Base-by-base conservation (phyloP, 2,329 filamentous ascomycete genomes). In the Colletotrichum lentis region DNA sequence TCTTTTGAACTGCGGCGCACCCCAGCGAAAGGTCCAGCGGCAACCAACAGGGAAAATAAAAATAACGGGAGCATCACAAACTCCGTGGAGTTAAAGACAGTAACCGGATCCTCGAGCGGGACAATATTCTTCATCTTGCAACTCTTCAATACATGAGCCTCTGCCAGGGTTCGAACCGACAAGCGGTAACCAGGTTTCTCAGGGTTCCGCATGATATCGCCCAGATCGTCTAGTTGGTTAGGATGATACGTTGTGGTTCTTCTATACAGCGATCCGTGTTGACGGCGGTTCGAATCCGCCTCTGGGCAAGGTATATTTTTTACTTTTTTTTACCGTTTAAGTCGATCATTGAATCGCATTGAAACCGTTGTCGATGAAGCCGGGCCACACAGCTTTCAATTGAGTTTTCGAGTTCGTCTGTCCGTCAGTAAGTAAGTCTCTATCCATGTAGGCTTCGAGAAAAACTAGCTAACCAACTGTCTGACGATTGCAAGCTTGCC, bases 201-300 rank as follows among this genome's bases (percentile, higher is more conserved):
- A 49, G 27, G 18, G n/a, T 20, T 47, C 18, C 35, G 12, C 12
- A 12, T 11, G 2, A 49, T 39, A 16, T 56, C 52, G 66, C 66
- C 62, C 66, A 69, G 66, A 69, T 66, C 62, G 62, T 69, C 66
- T 69, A 69, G 66, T 69, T 69, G 62, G 62, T 69, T 69, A 69
- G 66, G 62, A 69, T 69, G 66, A 66, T 66, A 69, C 66, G 62
- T 69, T 69, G 66, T 69, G 66, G 66, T 69, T 53, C 57, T 35
- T 46, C 64, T 60, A 60, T 64, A 43, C 66, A 65, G 66, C 62
- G 43, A 44, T 65, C 66, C 66, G 66, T 69, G 66, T 66, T 69
- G 66, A 69, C 66, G 66, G 66, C 66, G 66, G 66, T 69, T 69
- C 66, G 56, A 69, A 69, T 69, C 66, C 66, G 66, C 66, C 66